Conservation (phyloP, 805 yeast genomes). For the Lipomyces yamadae region DNA sequence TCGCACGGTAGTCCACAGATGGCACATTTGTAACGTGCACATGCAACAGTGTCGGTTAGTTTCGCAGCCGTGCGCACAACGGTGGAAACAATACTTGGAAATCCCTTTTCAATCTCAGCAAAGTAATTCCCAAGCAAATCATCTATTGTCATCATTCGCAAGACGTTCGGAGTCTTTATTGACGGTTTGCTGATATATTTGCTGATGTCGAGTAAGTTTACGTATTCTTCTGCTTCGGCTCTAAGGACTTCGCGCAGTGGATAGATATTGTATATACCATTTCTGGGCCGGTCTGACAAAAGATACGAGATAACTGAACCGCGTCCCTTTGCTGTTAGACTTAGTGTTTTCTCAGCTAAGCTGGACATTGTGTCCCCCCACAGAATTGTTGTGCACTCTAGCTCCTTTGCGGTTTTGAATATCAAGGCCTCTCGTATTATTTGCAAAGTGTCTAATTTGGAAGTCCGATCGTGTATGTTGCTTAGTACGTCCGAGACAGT, state of each 20-base stretch:
- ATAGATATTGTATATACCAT: constrained; percentile 56
- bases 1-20: constrained; percentile 63
- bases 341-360: constrained; percentile 76
- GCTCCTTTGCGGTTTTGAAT: constrained; percentile 52
- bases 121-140: constrained; percentile 79
- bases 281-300: constrained; percentile 20
- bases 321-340: constrained; percentile 83
- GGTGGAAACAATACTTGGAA: constrained; percentile 88
- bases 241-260: constrained; percentile 79
- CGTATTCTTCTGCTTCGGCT: constrained; percentile 68
- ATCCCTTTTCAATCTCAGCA: constrained; percentile 69
- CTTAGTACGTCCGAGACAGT: constrained; percentile 48
- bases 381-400: constrained; percentile 60
- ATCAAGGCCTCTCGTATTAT: constrained; percentile 57
- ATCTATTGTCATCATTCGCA: constrained; percentile 78
- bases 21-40: constrained; percentile 50
- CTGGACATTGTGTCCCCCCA: constrained; percentile 83
- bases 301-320: constrained; percentile 66
- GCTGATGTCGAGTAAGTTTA: constrained; percentile 50
- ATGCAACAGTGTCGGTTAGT: constrained; percentile 46
- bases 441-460: constrained; percentile 64
- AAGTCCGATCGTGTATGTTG: constrained; percentile 56
- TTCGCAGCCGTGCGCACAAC: constrained; percentile 90
- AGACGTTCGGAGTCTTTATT: constrained; percentile 49
- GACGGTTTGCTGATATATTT: constrained; percentile 43